phyloP scores from a whole-genome alignment of 495 filamentous ascomycete species.

The Niebla homalea region DNA sequence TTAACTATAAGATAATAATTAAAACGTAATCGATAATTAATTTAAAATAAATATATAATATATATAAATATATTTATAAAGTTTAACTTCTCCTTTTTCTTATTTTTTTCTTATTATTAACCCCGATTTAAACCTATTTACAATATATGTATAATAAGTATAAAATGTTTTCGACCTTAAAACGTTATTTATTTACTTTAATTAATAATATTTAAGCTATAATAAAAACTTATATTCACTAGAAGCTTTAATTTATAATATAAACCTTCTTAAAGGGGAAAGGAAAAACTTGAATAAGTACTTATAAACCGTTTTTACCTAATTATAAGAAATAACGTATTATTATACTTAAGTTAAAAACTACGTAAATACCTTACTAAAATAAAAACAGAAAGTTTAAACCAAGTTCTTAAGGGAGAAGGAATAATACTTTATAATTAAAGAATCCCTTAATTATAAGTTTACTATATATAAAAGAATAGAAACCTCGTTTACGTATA shows the following conservation, averaged over 20 bases:
- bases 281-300: background rate
- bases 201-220: background rate
- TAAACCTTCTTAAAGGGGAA: background rate
- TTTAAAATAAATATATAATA: background rate
- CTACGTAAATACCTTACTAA: too few species aligned
- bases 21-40: too few species aligned
- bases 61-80: background rate
- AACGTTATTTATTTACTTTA: background rate
- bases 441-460: too few species aligned
- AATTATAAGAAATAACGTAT: background rate
- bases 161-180: background rate
- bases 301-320: background rate
- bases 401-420: too few species aligned
- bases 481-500: too few species aligned
- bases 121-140: background rate
- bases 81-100: background rate
- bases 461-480: too few species aligned
- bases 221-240: background rate
- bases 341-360: background rate
- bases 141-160: background rate
- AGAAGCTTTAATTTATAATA: background rate
- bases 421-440: too few species aligned
- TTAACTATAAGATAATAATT: background rate
- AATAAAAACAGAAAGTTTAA: too few species aligned
- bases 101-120: background rate